Evolutionary conservation across 192 early-diverging fungal genomes (phyloP).

Genomic region (Podila epicladia): DNA sequence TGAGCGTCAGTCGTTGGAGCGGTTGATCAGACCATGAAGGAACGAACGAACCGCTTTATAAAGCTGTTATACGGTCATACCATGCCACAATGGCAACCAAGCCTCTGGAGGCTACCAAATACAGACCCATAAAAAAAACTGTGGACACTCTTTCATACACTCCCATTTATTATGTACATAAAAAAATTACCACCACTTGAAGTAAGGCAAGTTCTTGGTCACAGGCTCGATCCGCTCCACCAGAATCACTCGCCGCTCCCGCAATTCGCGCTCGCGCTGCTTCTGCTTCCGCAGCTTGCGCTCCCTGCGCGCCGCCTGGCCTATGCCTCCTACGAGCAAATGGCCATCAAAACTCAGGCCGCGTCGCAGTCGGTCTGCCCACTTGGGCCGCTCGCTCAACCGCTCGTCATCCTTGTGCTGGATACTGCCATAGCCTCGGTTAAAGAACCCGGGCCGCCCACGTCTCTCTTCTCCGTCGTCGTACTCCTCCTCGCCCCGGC

Average conservation of each 20-base stretch:
- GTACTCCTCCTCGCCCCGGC: background rate
- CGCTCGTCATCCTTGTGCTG: background rate
- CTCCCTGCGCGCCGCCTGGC: slow-evolving; percentile 26
- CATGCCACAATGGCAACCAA: too few relatives aligned
- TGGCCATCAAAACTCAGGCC: slow-evolving; percentile 46
- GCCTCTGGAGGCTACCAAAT: too few relatives aligned
- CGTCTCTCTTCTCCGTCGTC: slow-evolving; percentile 9
- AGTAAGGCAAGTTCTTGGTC: slow-evolving; percentile 47
- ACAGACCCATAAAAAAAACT: too few relatives aligned
- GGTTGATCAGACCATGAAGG: too few relatives aligned
- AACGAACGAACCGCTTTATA: too few relatives aligned
- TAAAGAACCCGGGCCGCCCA: slow-evolving; percentile 26
- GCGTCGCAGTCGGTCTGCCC: slow-evolving; percentile 36
- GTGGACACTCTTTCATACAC: too few relatives aligned
- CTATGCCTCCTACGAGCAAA: slow-evolving; percentile 22
- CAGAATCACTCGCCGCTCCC: slow-evolving; percentile 32
- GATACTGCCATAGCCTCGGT: slow-evolving; percentile 20
- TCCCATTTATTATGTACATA: too few relatives aligned
- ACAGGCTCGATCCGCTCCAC: slow-evolving; percentile 48
- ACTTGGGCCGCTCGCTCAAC: slow-evolving; percentile 27
- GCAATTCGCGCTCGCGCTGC: slow-evolving; percentile 41
- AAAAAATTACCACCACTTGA: slow-evolving; percentile 32
- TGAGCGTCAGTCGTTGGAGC: too few relatives aligned
- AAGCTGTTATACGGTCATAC: too few relatives aligned
- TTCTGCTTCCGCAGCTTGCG: slow-evolving; percentile 33